Evolutionary conservation across 1,139 yeast species (phyloP), one percentile per base, ranked within the genome.

Genomic region (Taphrina confusa): DNA sequence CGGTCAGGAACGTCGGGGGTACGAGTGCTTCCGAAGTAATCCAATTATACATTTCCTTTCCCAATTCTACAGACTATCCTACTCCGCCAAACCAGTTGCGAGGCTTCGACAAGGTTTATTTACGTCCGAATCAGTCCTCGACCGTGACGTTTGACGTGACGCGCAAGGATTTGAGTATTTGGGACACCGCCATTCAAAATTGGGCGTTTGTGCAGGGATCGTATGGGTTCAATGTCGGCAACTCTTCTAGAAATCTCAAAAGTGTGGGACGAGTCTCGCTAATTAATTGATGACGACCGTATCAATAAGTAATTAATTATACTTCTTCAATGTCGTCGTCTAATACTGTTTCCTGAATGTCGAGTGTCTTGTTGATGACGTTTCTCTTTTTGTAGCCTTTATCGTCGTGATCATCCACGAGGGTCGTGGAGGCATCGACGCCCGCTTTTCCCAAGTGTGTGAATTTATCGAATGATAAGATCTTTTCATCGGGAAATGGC

Each of bases 201-300:
- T 83, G 88, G 87, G 73, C 81, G 27, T 77, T 83, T 39, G 82
- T 79, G 65, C 78, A 80, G 3, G 87, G 87, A 12, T 2, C 75
- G 14, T 83, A 82, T 71, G 78, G 75, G 61, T 71, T 82, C 11
- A 81, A 76, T 65, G 75, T 82, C 55, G 80, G 83, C 0, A 75
- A 80, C 14, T 78, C 83, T 30, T 80, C 85, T 66, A 73, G 83
- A 64, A 78, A 76, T 64, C 71, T 79, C 30, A 83, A 80, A n/a
- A 39, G 27, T 3, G 51, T 52, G 37, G 62, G 56, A 16, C 49
- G 33, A 12, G n/a, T 45, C 37, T 28, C 46, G 14, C 14, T 42
- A 14, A 34, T 12, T 6, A 16, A 34, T 34, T n/a, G 40, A 28
- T 28, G 33, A 8, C 8, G 9, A 28, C 9, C 33, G 11, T 11